Evolutionary conservation across 208 protist species (phyloP).

Genomic region (Trypanosoma congolense): DNA sequence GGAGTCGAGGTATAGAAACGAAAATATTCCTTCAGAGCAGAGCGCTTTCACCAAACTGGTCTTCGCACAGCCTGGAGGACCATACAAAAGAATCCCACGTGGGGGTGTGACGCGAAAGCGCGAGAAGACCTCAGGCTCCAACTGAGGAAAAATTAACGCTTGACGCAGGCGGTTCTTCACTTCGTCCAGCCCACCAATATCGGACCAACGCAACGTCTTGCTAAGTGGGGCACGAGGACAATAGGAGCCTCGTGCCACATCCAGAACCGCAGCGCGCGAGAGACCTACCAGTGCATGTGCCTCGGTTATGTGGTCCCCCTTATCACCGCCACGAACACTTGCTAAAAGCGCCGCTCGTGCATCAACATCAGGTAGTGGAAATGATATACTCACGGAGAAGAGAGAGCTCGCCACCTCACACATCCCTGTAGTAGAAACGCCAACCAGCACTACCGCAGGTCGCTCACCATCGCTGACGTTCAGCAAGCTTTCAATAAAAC

Average conservation of each 20-base stretch:
- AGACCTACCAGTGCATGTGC: slow-evolving; percentile 57
- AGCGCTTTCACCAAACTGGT: slow-evolving; percentile 88
- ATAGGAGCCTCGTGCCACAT: slow-evolving; percentile 22
- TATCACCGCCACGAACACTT: slow-evolving; percentile 28
- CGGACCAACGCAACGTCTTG: slow-evolving; percentile 91
- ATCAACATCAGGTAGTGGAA: slow-evolving; percentile 35
- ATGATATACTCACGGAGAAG: slow-evolving; percentile 36
- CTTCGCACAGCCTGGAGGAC: slow-evolving; percentile 94
- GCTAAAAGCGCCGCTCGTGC: slow-evolving; percentile 53
- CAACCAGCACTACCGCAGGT: slow-evolving; percentile 44
- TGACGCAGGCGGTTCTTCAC: slow-evolving; percentile 98
- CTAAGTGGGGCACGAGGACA: slow-evolving; percentile 29
- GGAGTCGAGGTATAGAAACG: slow-evolving; percentile 85
- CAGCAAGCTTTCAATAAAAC: slow-evolving; percentile 25
- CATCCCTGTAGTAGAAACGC: slow-evolving; percentile 30
- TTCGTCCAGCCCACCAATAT: slow-evolving; percentile 98
- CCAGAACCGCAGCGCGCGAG: slow-evolving; percentile 45
- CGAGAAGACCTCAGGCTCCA: slow-evolving; percentile 97
- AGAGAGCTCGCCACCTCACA: slow-evolving; percentile 30
- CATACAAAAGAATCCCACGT: slow-evolving; percentile 92
- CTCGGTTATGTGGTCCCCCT: slow-evolving; percentile 18
- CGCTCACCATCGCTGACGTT: slow-evolving; percentile 19
- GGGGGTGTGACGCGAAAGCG: slow-evolving; percentile 97
- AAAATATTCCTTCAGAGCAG: slow-evolving; percentile 66
- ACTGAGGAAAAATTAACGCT: slow-evolving; percentile 97